Evolutionary conservation across 345 rosid genomes (phyloP).

Genomic region (Pistacia integerrima): DNA sequence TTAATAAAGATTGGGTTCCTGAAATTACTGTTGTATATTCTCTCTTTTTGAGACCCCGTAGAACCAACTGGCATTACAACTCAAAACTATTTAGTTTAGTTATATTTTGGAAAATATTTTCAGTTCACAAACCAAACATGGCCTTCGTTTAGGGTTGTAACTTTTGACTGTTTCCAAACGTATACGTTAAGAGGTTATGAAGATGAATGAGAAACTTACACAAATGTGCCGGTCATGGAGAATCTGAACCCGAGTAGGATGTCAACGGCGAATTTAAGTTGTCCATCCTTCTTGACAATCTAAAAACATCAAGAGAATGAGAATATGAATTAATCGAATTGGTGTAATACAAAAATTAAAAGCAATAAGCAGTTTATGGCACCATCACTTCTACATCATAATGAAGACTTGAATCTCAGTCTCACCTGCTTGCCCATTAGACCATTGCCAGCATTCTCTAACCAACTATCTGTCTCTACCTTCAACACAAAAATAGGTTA

Average conservation of each 20-base stretch:
- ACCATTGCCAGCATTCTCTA: constrained; percentile 91
- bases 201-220: constrained; percentile 43
- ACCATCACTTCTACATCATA: constrained; percentile 2
- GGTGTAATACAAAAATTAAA: not conserved
- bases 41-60: not conserved
- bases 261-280: constrained; percentile 68
- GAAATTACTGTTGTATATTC: not conserved
- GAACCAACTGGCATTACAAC: too few relatives aligned
- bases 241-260: constrained; percentile 76
- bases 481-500: constrained; percentile 29
- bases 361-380: not conserved
- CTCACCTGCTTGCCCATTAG: constrained; percentile 92
- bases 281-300: constrained; percentile 65
- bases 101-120: too few relatives aligned
- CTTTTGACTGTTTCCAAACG: too few relatives aligned
- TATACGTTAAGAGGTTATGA: too few relatives aligned
- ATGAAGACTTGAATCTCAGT: not conserved
- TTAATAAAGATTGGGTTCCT: not conserved
- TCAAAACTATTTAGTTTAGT: too few relatives aligned
- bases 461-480: constrained; percentile 92
- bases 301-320: constrained; percentile 22
- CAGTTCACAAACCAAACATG: too few relatives aligned
- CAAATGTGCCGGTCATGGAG: constrained; percentile 75
- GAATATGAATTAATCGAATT: constrained; percentile 3
- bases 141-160: too few relatives aligned